Evolutionary conservation across 2,329 filamentous ascomycete species (phyloP).

Genomic region (Colletotrichum echinochloae): DNA sequence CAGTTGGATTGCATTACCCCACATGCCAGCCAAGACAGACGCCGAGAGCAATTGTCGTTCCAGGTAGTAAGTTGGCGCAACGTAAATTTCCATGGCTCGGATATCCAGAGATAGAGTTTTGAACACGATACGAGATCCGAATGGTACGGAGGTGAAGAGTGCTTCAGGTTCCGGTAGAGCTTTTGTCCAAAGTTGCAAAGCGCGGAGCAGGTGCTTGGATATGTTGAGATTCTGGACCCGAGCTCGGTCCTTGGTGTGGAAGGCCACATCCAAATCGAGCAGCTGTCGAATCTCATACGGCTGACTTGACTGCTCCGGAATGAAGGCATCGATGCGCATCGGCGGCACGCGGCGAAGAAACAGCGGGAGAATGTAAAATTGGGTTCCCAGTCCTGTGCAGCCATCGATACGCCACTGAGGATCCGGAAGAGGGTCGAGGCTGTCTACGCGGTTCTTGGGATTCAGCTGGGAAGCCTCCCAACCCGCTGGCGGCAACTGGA

Average conservation of each 20-base stretch:
- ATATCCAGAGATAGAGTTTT: slow-evolving; percentile 62
- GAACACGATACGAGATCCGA: slow-evolving; percentile 69
- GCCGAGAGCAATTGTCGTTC: slow-evolving; percentile 64
- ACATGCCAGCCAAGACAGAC: slow-evolving; percentile 55
- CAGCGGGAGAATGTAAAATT: slow-evolving; percentile 67
- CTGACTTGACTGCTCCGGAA: slow-evolving; percentile 62
- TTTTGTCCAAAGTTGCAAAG: slow-evolving; percentile 64
- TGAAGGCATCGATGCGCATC: slow-evolving; percentile 69
- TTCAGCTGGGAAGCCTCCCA: slow-evolving; percentile 67
- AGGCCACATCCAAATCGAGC: slow-evolving; percentile 63
- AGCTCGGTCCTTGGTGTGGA: slow-evolving; percentile 65
- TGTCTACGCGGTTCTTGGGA: slow-evolving; percentile 71
- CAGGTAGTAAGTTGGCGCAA: slow-evolving; percentile 64
- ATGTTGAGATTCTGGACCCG: slow-evolving; percentile 64
- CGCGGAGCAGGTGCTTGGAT: slow-evolving; percentile 64
- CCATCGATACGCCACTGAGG: slow-evolving; percentile 71
- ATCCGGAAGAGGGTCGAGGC: slow-evolving; percentile 57
- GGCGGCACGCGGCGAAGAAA: slow-evolving; percentile 61
- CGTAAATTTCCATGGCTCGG: slow-evolving; percentile 57
- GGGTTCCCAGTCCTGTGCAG: slow-evolving; percentile 67
- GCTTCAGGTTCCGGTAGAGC: slow-evolving; percentile 46
- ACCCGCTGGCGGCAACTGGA: slow-evolving; percentile 19
- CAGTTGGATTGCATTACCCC: slow-evolving; percentile 56
- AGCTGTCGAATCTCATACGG: slow-evolving; percentile 56
- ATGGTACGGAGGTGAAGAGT: slow-evolving; percentile 62